Evolutionary conservation across 2,329 filamentous ascomycete species (phyloP), one percentile per base, ranked within the genome.

Genomic region (Teratosphaeria gauchensis): DNA sequence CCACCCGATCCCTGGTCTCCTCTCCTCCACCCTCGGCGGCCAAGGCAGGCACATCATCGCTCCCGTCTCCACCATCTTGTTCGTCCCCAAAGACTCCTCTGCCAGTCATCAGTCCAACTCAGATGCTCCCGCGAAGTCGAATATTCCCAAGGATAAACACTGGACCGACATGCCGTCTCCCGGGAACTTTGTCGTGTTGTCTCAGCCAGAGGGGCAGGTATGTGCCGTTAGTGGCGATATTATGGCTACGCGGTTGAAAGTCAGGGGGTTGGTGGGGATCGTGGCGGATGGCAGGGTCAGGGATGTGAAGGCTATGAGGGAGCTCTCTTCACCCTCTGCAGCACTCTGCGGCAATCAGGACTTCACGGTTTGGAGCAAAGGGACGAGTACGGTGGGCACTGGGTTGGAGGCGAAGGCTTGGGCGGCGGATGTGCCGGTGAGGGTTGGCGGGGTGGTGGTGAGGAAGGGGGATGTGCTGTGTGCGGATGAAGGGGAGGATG

Each of bases 161-260:
- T 91, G 85, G 80, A 85, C 85, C 42, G 88, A 92, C 71, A 74
- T 83, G 51, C 80, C 83, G 1, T 73, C 81, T 30, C 74, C 79
- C 0, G 80, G 78, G 7, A 86, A 84, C 1, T 78, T 90, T 56
- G 82, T 85, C 3, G 75, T 91, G 3, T 79, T 90, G 59, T 81
- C 83, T 61, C 87, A 90, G 66, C 85, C 87, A 0, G 67, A 76
- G 0, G 79, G 77, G 0, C 86, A 90, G 69, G 79, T 78, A 56
- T 89, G 88, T 72, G 88, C 88, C 5, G 80, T 89, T 7, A 80
- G 89, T 5, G 88, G 88, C n/a, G 88, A 88, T 19, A 89, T 91
- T 63, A 88, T 90, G 81, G 88, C 86, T 4, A 76, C 82, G 32
- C 78, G 88, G 21, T 87, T 90, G 80, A 83, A 84, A 66, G 70